Evolutionary conservation across 116 monocot genomes (phyloP), one percentile per base, ranked within the genome.

Genomic region (Phalaenopsis hybrid): DNA sequence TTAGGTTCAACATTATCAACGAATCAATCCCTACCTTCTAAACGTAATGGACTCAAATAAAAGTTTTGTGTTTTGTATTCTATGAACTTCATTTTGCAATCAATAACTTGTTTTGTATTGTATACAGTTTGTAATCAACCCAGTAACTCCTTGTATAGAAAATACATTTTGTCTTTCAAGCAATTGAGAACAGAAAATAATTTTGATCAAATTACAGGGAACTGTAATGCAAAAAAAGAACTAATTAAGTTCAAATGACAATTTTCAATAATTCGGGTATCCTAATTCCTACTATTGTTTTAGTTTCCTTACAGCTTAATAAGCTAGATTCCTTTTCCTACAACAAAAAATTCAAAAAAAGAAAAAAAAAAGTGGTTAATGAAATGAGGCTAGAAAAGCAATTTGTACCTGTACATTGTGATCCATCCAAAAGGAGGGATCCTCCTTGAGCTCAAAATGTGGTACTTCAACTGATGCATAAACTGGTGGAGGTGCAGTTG

Each of bases 341-440:
- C 37, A 4, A 13, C 12, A 4, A 37, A 72, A 72, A 13, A 17
- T n/a, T n/a, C n/a, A 72, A 37, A 0, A 41, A 41, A 2, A 37
- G 4, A 25, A 37, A 72, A 34, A 8, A 15, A 34, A 72, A 4
- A 5, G 72, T n/a, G 16, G 10, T 37, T 34, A 72, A 37, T 15
- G 72, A 72, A 34, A 72, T 72, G 72, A 37, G 37, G 37, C 13
- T 2, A 37, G 37, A 55, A 52, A 51, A 69, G 55, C 44, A 79
- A 44, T 8, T 33, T 44, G 68, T 75, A 96, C 96, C 92, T 94
- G 94, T 31, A 97, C 94, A 88, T 94, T 97, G 88, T 97, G 87
- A 75, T 97, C 92, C 89, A 94, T 87, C 97, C 97, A 97, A 74
- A 97, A 97, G 57, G 94, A 92, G 7, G 94, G 94, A 74, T 97